Conservation (phyloP, 371 early-diverging fungal genomes). For the Lichtheimia corymbifera region DNA sequence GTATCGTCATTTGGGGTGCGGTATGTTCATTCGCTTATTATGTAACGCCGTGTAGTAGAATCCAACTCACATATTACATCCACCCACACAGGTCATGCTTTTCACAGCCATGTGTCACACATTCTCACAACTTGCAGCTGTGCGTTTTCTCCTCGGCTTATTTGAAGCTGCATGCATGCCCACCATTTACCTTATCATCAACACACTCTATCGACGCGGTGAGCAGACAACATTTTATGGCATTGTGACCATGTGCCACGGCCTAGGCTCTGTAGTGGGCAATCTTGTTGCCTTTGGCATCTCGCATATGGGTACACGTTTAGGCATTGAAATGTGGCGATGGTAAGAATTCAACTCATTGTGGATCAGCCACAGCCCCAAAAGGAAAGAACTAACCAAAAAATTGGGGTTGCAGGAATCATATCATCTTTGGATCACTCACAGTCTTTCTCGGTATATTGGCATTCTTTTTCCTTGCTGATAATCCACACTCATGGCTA, state of each 20-base stretch:
- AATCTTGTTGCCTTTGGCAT: constrained; percentile 30
- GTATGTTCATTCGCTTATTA: constrained; percentile 2
- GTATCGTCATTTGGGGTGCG: constrained; percentile 30
- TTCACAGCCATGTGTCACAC: constrained; percentile 23
- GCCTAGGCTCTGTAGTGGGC: constrained; percentile 29
- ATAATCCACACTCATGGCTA: constrained; percentile 24
- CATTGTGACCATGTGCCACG: constrained; percentile 21
- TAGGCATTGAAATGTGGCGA: constrained; percentile 25
- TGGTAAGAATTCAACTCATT: constrained; percentile 9
- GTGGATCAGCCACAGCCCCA: not conserved
- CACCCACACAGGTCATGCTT: constrained; percentile 10
- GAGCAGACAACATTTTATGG: constrained; percentile 33
- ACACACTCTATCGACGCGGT: constrained; percentile 32
- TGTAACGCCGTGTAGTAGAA: not conserved
- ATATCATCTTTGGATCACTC: constrained; percentile 34
- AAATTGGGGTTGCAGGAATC: constrained; percentile 22
- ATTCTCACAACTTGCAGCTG: constrained; percentile 28
- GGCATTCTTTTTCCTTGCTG: constrained; percentile 31
- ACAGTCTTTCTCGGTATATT: constrained; percentile 31
- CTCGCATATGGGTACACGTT: constrained; percentile 20
- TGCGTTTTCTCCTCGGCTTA: constrained; percentile 34
- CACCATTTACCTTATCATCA: constrained; percentile 27
- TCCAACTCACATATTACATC: not conserved
- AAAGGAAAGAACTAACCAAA: not conserved
- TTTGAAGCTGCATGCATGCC: constrained; percentile 37